Evolutionary conservation across 345 rosid species (phyloP), one percentile per base, ranked within the genome.

Genomic region (Murraya koenigii): DNA sequence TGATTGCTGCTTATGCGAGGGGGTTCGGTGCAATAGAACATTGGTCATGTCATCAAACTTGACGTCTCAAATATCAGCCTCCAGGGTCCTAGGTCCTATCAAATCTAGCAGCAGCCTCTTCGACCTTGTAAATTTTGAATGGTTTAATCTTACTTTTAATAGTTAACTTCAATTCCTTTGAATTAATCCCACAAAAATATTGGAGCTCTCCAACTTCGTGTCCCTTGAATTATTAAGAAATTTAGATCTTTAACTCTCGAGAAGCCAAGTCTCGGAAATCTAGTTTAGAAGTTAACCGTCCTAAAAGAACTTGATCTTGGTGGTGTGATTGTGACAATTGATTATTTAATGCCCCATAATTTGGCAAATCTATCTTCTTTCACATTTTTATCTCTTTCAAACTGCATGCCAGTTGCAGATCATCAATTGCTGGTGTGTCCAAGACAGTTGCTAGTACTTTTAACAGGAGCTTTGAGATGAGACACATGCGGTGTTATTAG

Each of bases 241-340:
- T 59, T 7, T 1, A 1, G 2, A 7, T 39, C 8, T 58, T 58
- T 4, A n/a, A 58, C 44, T 39, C 61, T n/a, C 28, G 22, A 17
- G 13, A 56, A 41, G 41, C 62, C 75, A 7, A 63, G 4, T 25
- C 17, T 80, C 0, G 52, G 41, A 1, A 44, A 64, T 44, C 47
- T 76, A 32, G 22, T 71, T 68, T 58, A 32, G 4, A 39, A 67
- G 58, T 56, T 80, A 15, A 63, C 49, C 33, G 64, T 63, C 59
- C 14, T 80, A 25, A 69, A 76, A 76, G 19, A 10, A n/a, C 77
- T 76, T 49, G 26, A 63, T 77, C 76, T 80, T 56, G 2, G 8
- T 30, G 2, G 11, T 3, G 60, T 76, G 39, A 10, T 8, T 35
- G 44, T 8, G 44, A 39, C 44, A 39, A 52, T 25, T 6, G 69